These are phyloP conservation scores for Didymella keratinophila DNA, from an alignment of 2,329 filamentous ascomycete species.

Conservation along the genomic window DNA sequence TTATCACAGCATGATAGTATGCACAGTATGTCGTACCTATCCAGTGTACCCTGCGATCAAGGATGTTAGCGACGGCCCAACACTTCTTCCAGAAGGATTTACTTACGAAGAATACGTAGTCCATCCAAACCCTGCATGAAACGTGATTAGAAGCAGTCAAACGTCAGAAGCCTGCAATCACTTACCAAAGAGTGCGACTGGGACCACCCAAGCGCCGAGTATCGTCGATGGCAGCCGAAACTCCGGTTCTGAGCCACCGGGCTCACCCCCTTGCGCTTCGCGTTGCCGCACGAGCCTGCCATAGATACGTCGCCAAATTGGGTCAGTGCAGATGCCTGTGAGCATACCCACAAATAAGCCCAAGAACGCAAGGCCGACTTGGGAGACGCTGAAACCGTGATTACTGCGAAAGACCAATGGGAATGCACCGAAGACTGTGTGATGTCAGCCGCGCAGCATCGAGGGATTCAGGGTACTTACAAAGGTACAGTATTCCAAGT, in stretches of 20 bases:
- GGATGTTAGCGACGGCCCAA: conserved; percentile 43
- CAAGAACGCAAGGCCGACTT: conserved; percentile 80
- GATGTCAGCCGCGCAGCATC: conserved; percentile 66
- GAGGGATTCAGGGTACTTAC: conserved; percentile 56
- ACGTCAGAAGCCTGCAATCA: conserved; percentile 33
- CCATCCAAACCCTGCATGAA: conserved; percentile 74
- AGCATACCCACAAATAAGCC: conserved; percentile 71
- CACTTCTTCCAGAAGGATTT: conserved; percentile 64
- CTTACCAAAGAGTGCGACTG: conserved; percentile 79
- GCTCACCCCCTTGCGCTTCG: conserved; percentile 59
- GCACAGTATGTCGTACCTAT: conserved; percentile 53
- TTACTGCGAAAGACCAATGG: conserved; percentile 77
- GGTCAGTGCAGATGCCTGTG: conserved; percentile 67
- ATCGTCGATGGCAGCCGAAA: conserved; percentile 77
- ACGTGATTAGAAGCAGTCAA: conserved; percentile 39
- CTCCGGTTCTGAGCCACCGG: conserved; percentile 78
- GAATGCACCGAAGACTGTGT: conserved; percentile 69
- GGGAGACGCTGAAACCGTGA: conserved; percentile 80
- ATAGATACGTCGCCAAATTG: conserved; percentile 71
- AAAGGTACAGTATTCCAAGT: conserved; percentile 88
- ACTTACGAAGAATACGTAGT: conserved; percentile 78
- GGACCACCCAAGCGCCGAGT: conserved; percentile 76
- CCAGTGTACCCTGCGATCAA: conserved; percentile 56
- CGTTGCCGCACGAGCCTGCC: conserved; percentile 63
- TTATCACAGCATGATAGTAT: conserved; percentile 37